Conservation (phyloP, 257 asterid genomes). For the Solanum bulbocastanum region DNA sequence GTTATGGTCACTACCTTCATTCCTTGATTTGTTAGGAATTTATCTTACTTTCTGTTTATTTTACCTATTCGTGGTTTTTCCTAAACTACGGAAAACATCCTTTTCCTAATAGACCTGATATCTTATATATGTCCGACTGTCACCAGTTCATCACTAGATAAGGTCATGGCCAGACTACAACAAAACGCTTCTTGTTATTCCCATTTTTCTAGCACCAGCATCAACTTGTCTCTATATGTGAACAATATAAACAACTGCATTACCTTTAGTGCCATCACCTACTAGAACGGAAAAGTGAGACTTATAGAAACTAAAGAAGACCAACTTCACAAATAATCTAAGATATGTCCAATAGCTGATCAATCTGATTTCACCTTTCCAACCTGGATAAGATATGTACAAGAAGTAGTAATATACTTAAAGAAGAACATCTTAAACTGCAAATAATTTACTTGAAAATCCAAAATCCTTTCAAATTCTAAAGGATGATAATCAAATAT, state of each 20-base stretch:
- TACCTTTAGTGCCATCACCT: neutral
- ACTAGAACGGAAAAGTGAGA: neutral
- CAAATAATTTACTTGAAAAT: neutral
- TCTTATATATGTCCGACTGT: neutral
- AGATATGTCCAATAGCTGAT: neutral
- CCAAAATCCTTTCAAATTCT: neutral
- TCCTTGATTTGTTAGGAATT: neutral
- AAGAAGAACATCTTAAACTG: neutral
- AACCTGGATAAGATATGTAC: neutral
- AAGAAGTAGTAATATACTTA: neutral
- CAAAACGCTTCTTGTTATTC: neutral
- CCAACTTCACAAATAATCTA: neutral
- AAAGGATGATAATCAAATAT: neutral
- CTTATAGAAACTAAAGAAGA: neutral
- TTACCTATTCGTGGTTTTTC: neutral
- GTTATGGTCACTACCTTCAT: neutral
- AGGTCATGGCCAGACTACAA: neutral
- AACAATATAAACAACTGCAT: neutral
- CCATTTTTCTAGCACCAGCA: neutral
- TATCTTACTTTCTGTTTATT: neutral
- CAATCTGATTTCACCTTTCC: neutral
- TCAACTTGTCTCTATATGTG: neutral
- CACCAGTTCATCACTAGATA: neutral
- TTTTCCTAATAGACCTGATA: neutral
- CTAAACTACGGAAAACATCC: neutral